A percentile compares a stretch with the other conserved stretches of the same genome.
Conservation (phyloP, 1,139 yeast genomes). For the Suhomyces wounanorum region DNA sequence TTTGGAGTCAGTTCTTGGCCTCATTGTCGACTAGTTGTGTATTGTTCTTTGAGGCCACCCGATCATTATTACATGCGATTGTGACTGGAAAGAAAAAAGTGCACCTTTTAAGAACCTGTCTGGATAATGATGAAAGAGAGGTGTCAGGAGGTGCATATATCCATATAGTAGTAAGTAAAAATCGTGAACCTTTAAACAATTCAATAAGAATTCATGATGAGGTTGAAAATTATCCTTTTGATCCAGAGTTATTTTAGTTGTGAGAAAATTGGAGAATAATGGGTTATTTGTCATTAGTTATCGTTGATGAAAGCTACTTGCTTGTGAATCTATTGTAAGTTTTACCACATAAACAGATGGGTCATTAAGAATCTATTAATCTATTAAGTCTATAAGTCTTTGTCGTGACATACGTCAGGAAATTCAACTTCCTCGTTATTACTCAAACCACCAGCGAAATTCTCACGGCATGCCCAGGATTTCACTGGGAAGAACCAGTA, state of each 20-base stretch:
- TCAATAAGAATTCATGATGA: too few relatives aligned
- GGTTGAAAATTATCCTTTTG: too few relatives aligned
- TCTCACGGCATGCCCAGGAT: slow-evolving; percentile 40
- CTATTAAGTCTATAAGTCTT: slow-evolving; percentile 15
- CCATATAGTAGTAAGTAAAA: slow-evolving; percentile 2
- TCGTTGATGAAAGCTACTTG: too few relatives aligned
- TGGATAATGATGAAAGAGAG: slow-evolving; percentile 54
- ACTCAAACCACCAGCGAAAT: slow-evolving; percentile 48
- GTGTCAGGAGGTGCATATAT: slow-evolving; percentile 55
- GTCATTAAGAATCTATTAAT: slow-evolving; percentile 5
- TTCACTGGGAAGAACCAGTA: slow-evolving; percentile 60
- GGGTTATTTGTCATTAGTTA: too few relatives aligned
- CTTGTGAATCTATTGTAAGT: too few relatives aligned
- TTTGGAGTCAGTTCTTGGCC: slow-evolving; percentile 33
- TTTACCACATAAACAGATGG: too few relatives aligned
- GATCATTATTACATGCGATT: slow-evolving; percentile 41
- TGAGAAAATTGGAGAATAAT: too few relatives aligned
- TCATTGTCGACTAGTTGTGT: slow-evolving; percentile 17
- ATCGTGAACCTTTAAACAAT: too few relatives aligned
- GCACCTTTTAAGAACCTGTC: slow-evolving; percentile 55
- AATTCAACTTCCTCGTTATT: slow-evolving; percentile 48
- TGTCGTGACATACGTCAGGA: slow-evolving; percentile 43
- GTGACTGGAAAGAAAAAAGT: slow-evolving; percentile 49
- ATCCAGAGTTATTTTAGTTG: too few relatives aligned
- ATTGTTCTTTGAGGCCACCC: slow-evolving; percentile 14